Evolutionary conservation across 2,329 filamentous ascomycete genomes (phyloP).

Genomic region (Pestalotiopsis sp.): DNA sequence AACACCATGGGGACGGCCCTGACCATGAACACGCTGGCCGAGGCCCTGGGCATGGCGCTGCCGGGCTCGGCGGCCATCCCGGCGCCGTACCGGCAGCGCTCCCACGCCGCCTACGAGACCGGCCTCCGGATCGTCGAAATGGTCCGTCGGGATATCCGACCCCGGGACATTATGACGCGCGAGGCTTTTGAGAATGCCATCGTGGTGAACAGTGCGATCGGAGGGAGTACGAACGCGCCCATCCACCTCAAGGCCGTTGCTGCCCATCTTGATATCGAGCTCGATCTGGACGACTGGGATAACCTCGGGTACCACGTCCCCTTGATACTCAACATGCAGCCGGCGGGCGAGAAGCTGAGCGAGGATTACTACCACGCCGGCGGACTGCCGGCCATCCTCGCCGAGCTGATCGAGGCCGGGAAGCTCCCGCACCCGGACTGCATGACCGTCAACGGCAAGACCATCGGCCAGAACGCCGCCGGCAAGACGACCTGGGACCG

Average conservation of each 20-base stretch:
- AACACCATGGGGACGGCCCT: slow-evolving; percentile 56
- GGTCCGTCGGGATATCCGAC: slow-evolving; percentile 47
- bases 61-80: slow-evolving; percentile 52
- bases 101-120: slow-evolving; percentile 48
- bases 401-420: slow-evolving; percentile 49
- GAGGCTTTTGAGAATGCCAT: slow-evolving; percentile 58
- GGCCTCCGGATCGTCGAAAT: slow-evolving; percentile 50
- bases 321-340: slow-evolving; percentile 54
- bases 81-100: slow-evolving; percentile 47
- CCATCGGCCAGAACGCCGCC: slow-evolving; percentile 40
- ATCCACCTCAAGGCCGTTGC: slow-evolving; percentile 57
- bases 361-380: slow-evolving; percentile 56
- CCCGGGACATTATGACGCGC: slow-evolving; percentile 55
- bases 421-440: slow-evolving; percentile 41
- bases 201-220: slow-evolving; percentile 53
- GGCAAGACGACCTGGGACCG: slow-evolving; percentile 51
- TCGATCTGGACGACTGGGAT: slow-evolving; percentile 56
- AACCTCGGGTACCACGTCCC: slow-evolving; percentile 48
- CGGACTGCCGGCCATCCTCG: slow-evolving; percentile 52
- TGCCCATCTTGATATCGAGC: slow-evolving; percentile 50
- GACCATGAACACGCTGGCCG: slow-evolving; percentile 53
- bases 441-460: slow-evolving; percentile 47
- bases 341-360: slow-evolving; percentile 51
- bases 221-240: slow-evolving; percentile 56
- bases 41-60: slow-evolving; percentile 52